Base-by-base conservation (phyloP, 179 eudicot species). In the Silene noctiflora region DNA sequence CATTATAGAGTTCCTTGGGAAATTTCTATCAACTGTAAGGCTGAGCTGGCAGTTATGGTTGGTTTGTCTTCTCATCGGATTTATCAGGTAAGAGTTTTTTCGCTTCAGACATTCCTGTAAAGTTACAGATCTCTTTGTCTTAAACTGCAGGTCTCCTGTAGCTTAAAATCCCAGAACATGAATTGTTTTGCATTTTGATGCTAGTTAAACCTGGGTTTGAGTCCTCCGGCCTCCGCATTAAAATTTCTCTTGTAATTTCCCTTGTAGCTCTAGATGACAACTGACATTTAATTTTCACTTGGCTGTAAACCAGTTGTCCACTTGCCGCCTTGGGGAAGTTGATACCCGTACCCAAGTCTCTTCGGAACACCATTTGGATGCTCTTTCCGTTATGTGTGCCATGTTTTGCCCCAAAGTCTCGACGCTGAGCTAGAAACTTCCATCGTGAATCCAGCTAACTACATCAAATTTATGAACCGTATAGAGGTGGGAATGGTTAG, bases 11-110 rank as follows among this genome's bases (percentile, higher is more conserved):
- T 93, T 91, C 78, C 88, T 91, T 42, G 97, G 93, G 63, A 93
- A 93, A 78, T 91, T 93, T 68, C 74, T 92, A 55, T 76, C 91
- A 69, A 91, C 93, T 44, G 92, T 88, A 4, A 78, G 82, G 81
- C 92, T 93, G 35, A 85, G 84, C 83, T 91, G 98, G 98, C 76
- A 87, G 61, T 44, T 86, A 79, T 93, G 98, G 98, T 86, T 93
- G 42, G 85, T 89, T 19, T 91, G 93, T 44, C 35, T 89, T 55
- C 84, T 55, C 17, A 88, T 93, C 21, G 97, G 88, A 51, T n/a
- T 88, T 11, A 67, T 91, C 84, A 90, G 98, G 98, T 91, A 72
- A 3, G 85, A 74, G 51, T 13, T 64, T 61, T 20, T 33, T 31
- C 10, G 56, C 56, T 13, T 48, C 14, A 12, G 56, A 48, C 16